Evolutionary conservation across 2,329 filamentous ascomycete species (phyloP), one percentile per base, ranked within the genome.

Genomic region (Penicillium vulpinum): DNA sequence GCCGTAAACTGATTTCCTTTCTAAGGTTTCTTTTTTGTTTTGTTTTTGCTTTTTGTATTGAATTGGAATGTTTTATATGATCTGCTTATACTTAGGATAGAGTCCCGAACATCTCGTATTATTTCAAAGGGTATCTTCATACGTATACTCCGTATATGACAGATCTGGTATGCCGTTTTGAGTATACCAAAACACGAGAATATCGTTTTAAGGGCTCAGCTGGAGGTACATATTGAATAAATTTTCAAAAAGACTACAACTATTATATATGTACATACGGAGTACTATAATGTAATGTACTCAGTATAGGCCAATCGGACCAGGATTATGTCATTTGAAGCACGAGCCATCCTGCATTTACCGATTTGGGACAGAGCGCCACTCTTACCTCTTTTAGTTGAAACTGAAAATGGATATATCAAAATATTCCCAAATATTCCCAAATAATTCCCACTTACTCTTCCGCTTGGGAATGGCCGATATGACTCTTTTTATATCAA

Each of bases 271-370:
- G n/a, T n/a, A n/a, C n/a, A n/a, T n/a, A n/a, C n/a, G n/a, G n/a
- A n/a, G n/a, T n/a, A n/a, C n/a, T n/a, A n/a, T n/a, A n/a, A n/a
- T n/a, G n/a, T n/a, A n/a, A n/a, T n/a, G n/a, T n/a, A n/a, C n/a
- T n/a, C n/a, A n/a, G n/a, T n/a, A n/a, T n/a, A n/a, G n/a, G n/a
- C n/a, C n/a, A n/a, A n/a, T n/a, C n/a, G n/a, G n/a, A n/a, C n/a
- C n/a, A n/a, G n/a, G 33, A 26, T 55, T 55, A 55, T 51, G 54
- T 56, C 54, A 56, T 57, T 26, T 24, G 28, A 26, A 51, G 54
- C 54, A 57, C 50, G 50, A 52, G 54, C 54, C 54, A 56, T 43
- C 33, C 50, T 57, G 54, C 54, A 57, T 57, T 57, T 57, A 24
- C 54, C 54, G n/a, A 41, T 29, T 57, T 43, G 24, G 54, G 54